Evolutionary conservation across 1,139 yeast genomes (phyloP).

Genomic region (Yamadazyma sp.): DNA sequence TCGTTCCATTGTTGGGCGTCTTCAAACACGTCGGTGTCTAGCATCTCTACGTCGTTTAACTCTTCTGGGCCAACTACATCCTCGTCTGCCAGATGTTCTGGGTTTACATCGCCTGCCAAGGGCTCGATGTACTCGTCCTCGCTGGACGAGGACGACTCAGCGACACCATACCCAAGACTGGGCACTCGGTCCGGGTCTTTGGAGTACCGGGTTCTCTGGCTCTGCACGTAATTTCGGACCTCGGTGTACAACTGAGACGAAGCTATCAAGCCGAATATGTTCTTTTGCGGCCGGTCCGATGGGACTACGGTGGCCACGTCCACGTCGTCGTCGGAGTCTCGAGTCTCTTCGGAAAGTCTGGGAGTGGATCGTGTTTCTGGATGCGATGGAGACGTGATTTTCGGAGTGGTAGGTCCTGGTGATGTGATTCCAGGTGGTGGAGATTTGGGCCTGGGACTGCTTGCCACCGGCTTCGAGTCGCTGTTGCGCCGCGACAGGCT

Average conservation of each 20-base stretch:
- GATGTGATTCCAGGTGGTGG: too few relatives aligned
- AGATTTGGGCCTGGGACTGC: too few relatives aligned
- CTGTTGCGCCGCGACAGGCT: too few relatives aligned
- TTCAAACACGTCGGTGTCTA: conserved; percentile 6
- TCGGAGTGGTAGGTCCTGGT: too few relatives aligned
- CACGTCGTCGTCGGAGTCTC: conserved; percentile 8
- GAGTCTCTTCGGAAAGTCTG: too few relatives aligned
- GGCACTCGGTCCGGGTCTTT: too few relatives aligned
- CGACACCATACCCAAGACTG: conserved; percentile 12
- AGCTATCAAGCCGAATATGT: conserved; percentile 10
- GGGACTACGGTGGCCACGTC: conserved; percentile 15
- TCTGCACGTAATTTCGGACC: conserved; percentile 13
- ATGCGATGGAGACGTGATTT: too few relatives aligned
- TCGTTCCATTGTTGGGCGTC: conserved; percentile 11
- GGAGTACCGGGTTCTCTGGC: conserved; percentile 4
- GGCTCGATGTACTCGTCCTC: conserved; percentile 11
- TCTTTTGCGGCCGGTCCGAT: conserved; percentile 11
- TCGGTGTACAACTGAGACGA: conserved; percentile 16
- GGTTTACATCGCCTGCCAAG: too few relatives aligned
- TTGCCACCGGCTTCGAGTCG: too few relatives aligned
- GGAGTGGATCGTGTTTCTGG: too few relatives aligned
- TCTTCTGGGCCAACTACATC: not conserved
- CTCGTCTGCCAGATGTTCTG: conserved; percentile 3
- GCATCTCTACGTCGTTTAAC: not conserved
- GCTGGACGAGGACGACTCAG: conserved; percentile 8